Evolutionary conservation across 2,329 filamentous ascomycete species (phyloP).

Genomic region (Paecilomyces niveus): DNA sequence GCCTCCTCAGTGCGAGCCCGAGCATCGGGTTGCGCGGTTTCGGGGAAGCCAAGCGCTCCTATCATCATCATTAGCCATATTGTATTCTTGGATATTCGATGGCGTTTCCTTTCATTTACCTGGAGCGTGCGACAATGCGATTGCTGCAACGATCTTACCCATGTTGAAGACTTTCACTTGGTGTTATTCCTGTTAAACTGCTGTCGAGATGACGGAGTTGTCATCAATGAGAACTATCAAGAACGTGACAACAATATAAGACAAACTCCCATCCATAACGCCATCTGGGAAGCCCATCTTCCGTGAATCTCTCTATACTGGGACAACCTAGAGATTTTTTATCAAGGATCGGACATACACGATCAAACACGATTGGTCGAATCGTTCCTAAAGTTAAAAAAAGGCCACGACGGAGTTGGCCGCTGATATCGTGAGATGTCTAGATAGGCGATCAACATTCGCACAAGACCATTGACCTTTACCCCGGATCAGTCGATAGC

Average conservation of each 20-base stretch:
- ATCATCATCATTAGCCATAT: not conserved
- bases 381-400: too few species aligned
- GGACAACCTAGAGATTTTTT: not conserved
- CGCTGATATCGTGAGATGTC: not conserved
- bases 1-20: constrained; percentile 17
- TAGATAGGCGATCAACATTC: not conserved
- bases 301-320: not conserved
- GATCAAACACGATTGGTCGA: not conserved
- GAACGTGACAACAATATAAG: too few species aligned
- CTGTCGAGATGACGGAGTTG: not conserved
- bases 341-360: not conserved
- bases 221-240: not conserved
- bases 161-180: not conserved
- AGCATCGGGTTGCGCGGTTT: constrained; percentile 17
- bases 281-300: not conserved
- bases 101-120: not conserved
- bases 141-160: constrained; percentile 6
- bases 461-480: too few species aligned
- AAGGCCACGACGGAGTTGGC: not conserved
- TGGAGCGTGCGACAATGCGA: constrained; percentile 3
- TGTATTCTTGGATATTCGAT: not conserved
- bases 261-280: not conserved
- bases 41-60: constrained; percentile 20
- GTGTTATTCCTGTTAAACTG: not conserved
- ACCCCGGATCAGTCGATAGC: too few species aligned